Conservation (phyloP, 2,329 filamentous ascomycete genomes). For the Trichoderma koningiopsis region DNA sequence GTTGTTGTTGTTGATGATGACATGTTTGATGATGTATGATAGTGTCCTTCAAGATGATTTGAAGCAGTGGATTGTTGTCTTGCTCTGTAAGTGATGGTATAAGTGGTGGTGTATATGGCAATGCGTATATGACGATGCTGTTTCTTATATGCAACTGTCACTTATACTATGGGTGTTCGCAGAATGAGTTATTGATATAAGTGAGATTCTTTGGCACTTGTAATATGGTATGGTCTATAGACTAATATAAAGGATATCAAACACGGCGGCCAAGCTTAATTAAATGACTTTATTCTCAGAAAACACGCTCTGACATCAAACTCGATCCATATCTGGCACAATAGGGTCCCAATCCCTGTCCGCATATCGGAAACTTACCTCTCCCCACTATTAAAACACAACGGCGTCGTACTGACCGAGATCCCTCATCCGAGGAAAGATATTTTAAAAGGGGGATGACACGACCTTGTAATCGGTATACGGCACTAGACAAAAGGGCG, state of each 20-base stretch:
- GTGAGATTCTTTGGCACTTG: background rate
- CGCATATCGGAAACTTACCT: slow-evolving; percentile 2
- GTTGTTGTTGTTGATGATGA: background rate
- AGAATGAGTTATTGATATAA: background rate
- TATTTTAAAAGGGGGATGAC: background rate
- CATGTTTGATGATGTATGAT: slow-evolving; percentile 3
- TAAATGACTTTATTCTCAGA: background rate
- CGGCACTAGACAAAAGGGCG: background rate
- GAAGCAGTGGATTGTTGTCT: background rate
- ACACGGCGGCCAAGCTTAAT: background rate
- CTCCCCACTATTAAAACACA: background rate
- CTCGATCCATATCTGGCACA: background rate
- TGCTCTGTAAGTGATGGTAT: background rate
- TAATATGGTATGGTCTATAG: background rate
- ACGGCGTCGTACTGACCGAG: background rate
- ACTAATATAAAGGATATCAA: background rate
- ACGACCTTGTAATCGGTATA: background rate
- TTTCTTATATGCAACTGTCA: background rate
- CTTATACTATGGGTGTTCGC: background rate
- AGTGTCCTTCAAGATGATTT: background rate
- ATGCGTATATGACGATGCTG: background rate
- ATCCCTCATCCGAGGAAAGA: background rate
- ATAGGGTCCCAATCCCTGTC: background rate
- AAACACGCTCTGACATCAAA: background rate
- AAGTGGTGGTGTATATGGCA: background rate